Evolutionary conservation across 179 eudicot species (phyloP), one percentile per base, ranked within the genome.

Genomic region (Sideroxylon spinosum): DNA sequence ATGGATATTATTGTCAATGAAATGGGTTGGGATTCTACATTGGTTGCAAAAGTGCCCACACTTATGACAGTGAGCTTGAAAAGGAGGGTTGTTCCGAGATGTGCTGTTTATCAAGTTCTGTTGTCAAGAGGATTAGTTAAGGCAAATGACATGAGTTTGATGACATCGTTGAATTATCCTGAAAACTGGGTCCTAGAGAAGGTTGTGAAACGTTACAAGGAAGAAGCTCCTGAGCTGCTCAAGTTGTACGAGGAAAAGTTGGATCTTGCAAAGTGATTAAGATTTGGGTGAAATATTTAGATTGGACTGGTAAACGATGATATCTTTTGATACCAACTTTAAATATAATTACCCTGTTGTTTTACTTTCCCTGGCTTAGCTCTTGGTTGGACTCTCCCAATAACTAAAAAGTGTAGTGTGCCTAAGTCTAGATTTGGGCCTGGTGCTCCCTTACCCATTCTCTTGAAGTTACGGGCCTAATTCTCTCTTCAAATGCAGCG

Each of bases 1-100:
- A 61, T 86, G 81, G 83, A 81, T 19, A 49, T 80, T 29, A 46
- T 80, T 26, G 85, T 83, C 8, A 53, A 81, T 23, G 66, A 76
- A 68, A 60, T 82, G 75, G 86, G 86, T 9, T 69, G 48, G 11
- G 44, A 50, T 29, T n/a, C 62, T 16, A 25, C 63, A 5, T 17
- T 63, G 0, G 7, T 65, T 32, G 22, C 62, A 10, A 61, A 49
- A 25, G 11, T 37, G 0, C 74, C 85, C 7, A 0, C 0, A 1
- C 13, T 79, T 64, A 17, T 83, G 7, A 25, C 66, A 0, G 5
- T 66, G n/a, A 83, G 83, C 71, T 48, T 80, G 64, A 80, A 83
- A 66, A 80, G 59, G 60, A 80, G 80, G 78, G 57, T 83, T 37
- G 62, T 80, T 57, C 81, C 82, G 11, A 53, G 74, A 74, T 67